These are phyloP conservation scores for Lachnellula occidentalis DNA, from an alignment of 2,329 filamentous ascomycete genomes.

Conservation along the genomic window DNA sequence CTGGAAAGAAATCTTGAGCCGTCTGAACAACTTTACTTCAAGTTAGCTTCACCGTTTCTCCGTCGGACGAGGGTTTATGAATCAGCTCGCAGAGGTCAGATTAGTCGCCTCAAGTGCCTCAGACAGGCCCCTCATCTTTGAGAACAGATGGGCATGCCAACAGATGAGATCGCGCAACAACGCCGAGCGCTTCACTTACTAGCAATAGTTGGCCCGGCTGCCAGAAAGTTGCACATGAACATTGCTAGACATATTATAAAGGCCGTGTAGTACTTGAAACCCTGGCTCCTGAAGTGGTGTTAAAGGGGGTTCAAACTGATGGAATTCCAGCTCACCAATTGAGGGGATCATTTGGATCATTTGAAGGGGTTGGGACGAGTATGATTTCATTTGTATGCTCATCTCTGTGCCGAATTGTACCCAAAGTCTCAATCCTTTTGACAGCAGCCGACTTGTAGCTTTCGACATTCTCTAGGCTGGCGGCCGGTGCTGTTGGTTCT, in stretches of 20 bases:
- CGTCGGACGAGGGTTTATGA: too few relatives aligned
- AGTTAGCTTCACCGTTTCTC: neutral
- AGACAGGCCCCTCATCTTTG: too few relatives aligned
- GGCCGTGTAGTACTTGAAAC: conserved; percentile 6
- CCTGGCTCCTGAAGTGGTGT: neutral
- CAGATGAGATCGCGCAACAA: too few relatives aligned
- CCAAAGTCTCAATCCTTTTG: conserved; percentile 11
- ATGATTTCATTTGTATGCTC: conserved; percentile 26
- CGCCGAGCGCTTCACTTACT: neutral
- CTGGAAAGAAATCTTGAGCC: conserved; percentile 18
- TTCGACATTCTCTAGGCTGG: conserved; percentile 4
- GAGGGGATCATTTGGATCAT: conserved; percentile 34
- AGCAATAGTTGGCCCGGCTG: conserved; percentile 21
- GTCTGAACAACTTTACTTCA: conserved; percentile 8
- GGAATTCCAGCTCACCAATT: conserved; percentile 26
- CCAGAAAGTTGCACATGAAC: conserved; percentile 22
- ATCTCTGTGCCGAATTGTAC: conserved; percentile 16
- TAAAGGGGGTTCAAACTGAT: neutral
- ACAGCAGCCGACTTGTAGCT: neutral
- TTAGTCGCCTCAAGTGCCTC: too few relatives aligned
- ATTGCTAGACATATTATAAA: conserved; percentile 11
- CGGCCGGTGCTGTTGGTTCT: neutral
- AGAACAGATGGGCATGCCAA: too few relatives aligned
- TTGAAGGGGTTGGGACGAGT: conserved; percentile 29
- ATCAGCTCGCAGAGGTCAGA: too few relatives aligned